Conservation (phyloP, 768 basidiomycete genomes). For the Butyriboletus loyo region DNA sequence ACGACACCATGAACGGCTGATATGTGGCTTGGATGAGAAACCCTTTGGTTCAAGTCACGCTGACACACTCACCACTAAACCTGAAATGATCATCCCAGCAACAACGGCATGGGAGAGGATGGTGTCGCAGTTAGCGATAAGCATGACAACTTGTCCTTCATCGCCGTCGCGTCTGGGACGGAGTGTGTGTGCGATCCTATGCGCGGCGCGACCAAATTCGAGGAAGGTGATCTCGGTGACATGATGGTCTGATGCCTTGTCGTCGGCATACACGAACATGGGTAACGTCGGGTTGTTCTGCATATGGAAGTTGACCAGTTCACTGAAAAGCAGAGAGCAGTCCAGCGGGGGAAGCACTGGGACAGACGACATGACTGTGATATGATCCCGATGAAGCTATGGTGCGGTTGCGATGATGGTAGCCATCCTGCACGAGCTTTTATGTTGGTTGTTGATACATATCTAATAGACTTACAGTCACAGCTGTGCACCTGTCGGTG, state of each 20-base stretch:
- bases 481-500: too few relatives aligned
- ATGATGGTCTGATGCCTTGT: slow-evolving; percentile 8
- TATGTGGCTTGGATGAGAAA: slow-evolving; percentile 13
- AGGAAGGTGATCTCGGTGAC: slow-evolving; percentile 9
- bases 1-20: slow-evolving; percentile 33
- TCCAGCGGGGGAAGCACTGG: slow-evolving; percentile 15
- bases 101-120: slow-evolving; percentile 7
- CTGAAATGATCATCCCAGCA: slow-evolving; percentile 26
- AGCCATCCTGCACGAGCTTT: not conserved
- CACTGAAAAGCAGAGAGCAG: slow-evolving; percentile 13
- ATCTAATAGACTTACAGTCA: too few relatives aligned
- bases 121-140: slow-evolving; percentile 31
- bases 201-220: slow-evolving; percentile 22
- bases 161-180: slow-evolving; percentile 10
- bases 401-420: not conserved
- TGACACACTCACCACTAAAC: slow-evolving; percentile 30
- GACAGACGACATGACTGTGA: not conserved
- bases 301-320: slow-evolving; percentile 18
- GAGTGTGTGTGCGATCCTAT: slow-evolving; percentile 28
- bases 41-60: slow-evolving; percentile 23
- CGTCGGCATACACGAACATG: slow-evolving; percentile 13
- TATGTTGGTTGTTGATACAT: too few relatives aligned
- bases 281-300: slow-evolving; percentile 10
- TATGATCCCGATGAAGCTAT: too few relatives aligned
- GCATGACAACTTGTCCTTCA: slow-evolving; percentile 28